Percentiles rank a stretch among this genome's conserved stretches.
Evolutionary conservation across 352 stramenopile species (phyloP).

Genomic region (Phytophthora idaei): DNA sequence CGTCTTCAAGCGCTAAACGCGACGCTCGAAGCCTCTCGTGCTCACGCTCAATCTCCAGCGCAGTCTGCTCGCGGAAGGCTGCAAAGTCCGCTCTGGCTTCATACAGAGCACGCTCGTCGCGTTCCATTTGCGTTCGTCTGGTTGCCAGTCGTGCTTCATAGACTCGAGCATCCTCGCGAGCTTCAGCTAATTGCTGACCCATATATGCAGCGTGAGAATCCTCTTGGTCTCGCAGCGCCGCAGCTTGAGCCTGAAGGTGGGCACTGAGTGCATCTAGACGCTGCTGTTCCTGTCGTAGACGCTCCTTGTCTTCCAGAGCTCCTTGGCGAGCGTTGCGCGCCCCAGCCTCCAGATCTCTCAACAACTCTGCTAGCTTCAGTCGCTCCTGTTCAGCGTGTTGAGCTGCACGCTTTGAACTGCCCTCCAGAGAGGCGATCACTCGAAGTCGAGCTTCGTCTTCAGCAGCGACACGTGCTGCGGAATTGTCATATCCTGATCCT

Average conservation of each 20-base stretch:
- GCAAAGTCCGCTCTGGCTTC: conserved; percentile 57
- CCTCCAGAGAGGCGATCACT: conserved; percentile 69
- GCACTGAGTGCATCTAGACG: conserved; percentile 59
- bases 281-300: conserved; percentile 70
- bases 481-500: conserved; percentile 34
- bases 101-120: conserved; percentile 55
- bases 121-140: conserved; percentile 45
- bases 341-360: conserved; percentile 56
- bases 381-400: conserved; percentile 68
- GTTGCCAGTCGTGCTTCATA: conserved; percentile 47
- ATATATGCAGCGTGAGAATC: conserved; percentile 50
- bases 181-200: conserved; percentile 43
- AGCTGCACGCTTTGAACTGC: conserved; percentile 56
- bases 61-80: conserved; percentile 53
- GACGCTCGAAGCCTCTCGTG: conserved; percentile 38
- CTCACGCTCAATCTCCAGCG: conserved; percentile 42
- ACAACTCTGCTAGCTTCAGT: conserved; percentile 51
- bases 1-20: conserved; percentile 36
- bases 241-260: conserved; percentile 73
- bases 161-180: conserved; percentile 52
- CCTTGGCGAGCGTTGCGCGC: conserved; percentile 60
- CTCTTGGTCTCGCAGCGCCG: conserved; percentile 55
- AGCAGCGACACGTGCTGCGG: conserved; percentile 30
- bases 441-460: conserved; percentile 63
- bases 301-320: conserved; percentile 76